These are phyloP conservation scores for Sporothrix pallida DNA, from an alignment of 2,329 filamentous ascomycete genomes.

Conservation along the genomic window DNA sequence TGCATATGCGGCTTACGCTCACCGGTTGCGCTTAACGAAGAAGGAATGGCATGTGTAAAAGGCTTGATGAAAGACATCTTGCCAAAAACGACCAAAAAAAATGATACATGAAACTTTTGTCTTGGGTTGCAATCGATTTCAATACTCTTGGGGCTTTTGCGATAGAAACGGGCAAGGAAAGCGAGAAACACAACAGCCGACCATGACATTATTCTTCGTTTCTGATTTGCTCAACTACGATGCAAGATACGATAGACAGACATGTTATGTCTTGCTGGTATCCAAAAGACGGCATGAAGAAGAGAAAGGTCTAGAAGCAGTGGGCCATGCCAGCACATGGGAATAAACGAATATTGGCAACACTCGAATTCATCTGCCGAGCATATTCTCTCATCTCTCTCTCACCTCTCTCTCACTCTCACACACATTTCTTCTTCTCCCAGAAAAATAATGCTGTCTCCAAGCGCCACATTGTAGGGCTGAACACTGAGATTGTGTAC, in stretches of 20 bases:
- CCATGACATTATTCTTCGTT: background rate
- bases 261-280: background rate
- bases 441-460: background rate
- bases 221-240: slow-evolving; percentile 12
- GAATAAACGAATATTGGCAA: background rate
- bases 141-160: background rate
- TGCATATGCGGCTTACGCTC: slow-evolving; percentile 19
- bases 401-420: background rate
- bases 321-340: background rate
- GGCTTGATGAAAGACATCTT: background rate
- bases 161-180: background rate
- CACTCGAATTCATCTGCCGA: background rate
- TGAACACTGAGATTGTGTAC: background rate
- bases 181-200: background rate
- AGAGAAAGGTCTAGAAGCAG: background rate
- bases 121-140: background rate
- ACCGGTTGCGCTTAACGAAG: background rate
- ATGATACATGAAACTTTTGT: background rate
- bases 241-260: background rate
- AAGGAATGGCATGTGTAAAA: background rate
- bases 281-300: background rate
- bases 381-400: background rate
- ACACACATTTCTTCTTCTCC: background rate
- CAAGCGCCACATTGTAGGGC: slow-evolving; percentile 15
- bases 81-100: background rate